Conservation (phyloP, 2,329 filamentous ascomycete genomes). For the Teratosphaeria zuluensis region DNA sequence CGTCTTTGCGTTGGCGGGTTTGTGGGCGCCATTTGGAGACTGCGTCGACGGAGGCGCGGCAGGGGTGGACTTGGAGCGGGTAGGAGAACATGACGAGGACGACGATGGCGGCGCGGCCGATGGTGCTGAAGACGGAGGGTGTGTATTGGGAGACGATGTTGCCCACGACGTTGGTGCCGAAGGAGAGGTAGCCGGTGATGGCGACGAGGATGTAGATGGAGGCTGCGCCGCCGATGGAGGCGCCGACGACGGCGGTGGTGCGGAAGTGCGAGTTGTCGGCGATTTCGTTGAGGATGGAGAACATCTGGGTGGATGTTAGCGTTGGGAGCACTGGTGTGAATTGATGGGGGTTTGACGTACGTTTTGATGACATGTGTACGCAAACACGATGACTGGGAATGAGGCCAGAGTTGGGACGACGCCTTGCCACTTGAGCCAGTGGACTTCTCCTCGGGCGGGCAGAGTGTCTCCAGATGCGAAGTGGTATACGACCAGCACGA, state of each 20-base stretch:
- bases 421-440: conserved; percentile 69
- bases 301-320: conserved; percentile 59
- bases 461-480: conserved; percentile 70
- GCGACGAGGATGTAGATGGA: conserved; percentile 82
- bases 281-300: conserved; percentile 95
- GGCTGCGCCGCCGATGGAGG: conserved; percentile 83
- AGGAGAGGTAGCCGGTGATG: conserved; percentile 91
- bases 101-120: conserved; percentile 91
- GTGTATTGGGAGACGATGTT: conserved; percentile 92
- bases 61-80: conserved; percentile 89
- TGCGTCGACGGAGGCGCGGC: conserved; percentile 87
- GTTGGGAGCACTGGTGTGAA: neutral
- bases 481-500: conserved; percentile 87
- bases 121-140: conserved; percentile 71
- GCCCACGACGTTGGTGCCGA: conserved; percentile 77
- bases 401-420: conserved; percentile 70
- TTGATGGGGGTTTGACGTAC: conserved; percentile 40
- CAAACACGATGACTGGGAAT: conserved; percentile 92
- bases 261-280: conserved; percentile 69
- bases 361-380: conserved; percentile 99
- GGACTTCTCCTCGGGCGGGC: conserved; percentile 62
- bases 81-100: conserved; percentile 94
- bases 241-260: conserved; percentile 66
- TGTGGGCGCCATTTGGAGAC: conserved; percentile 72
- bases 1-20: conserved; percentile 8